phyloP scores from a whole-genome alignment of 2,329 filamentous ascomycete genomes.

The Ophiostoma pallidulum region DNA sequence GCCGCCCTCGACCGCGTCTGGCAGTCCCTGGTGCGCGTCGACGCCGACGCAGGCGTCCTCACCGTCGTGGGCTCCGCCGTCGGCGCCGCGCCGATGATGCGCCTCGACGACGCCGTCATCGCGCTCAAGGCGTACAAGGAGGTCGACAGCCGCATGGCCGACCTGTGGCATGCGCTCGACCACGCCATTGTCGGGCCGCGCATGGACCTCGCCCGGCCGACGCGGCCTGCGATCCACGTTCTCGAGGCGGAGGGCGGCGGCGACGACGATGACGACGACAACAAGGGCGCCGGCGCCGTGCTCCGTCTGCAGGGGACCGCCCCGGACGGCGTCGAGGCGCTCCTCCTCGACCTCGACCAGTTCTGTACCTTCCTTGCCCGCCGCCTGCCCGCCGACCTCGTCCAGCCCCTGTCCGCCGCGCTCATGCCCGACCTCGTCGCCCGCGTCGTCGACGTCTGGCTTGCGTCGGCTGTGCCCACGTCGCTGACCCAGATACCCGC shows the following conservation, averaged over 20 bases:
- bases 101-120: constrained; percentile 42
- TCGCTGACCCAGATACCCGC: constrained; percentile 59
- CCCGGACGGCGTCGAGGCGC: constrained; percentile 36
- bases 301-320: constrained; percentile 35
- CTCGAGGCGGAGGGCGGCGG: constrained; percentile 35
- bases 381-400: constrained; percentile 43
- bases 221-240: constrained; percentile 27
- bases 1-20: constrained; percentile 62
- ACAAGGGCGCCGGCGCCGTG: constrained; percentile 31
- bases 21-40: constrained; percentile 55
- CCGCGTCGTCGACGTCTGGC: constrained; percentile 62
- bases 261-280: no score
- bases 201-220: constrained; percentile 33
- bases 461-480: constrained; percentile 66
- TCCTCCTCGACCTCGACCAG: constrained; percentile 45
- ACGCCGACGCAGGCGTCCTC: constrained; percentile 39
- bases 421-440: constrained; percentile 62
- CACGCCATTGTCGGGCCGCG: constrained; percentile 51
- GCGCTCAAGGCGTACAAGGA: constrained; percentile 52
- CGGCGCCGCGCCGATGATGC: no score
- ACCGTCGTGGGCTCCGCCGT: no score
- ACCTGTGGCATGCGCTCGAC: constrained; percentile 55
- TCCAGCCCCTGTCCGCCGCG: constrained; percentile 53
- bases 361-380: constrained; percentile 43
- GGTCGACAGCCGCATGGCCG: constrained; percentile 48